A percentile compares a stretch with the other conserved stretches of the same genome.
Evolutionary conservation across 495 filamentous ascomycete species (phyloP).

Genomic region (Glutinoglossum americanum): DNA sequence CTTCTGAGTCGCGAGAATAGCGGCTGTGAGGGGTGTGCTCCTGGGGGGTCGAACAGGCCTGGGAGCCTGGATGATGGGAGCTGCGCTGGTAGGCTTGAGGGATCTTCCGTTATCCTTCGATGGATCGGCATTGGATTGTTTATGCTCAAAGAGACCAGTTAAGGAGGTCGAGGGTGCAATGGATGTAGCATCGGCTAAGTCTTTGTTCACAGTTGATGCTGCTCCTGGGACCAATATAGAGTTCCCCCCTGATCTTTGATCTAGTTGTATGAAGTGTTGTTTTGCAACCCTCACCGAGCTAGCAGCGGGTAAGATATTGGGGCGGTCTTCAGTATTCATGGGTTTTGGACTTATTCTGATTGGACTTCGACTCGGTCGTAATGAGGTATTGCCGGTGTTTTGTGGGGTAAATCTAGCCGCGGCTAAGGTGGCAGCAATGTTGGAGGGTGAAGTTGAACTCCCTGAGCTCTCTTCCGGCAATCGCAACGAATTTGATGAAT

Average conservation of each 20-base stretch:
- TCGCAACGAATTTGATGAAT: background rate
- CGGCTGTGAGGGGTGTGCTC: background rate
- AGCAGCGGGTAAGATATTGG: background rate
- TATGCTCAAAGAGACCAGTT: background rate
- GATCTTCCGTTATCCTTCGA: background rate
- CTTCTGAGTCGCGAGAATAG: background rate
- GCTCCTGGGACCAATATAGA: background rate
- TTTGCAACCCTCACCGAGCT: background rate
- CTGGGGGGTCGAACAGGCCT: slow-evolving; percentile 7
- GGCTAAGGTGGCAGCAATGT: slow-evolving; percentile 1
- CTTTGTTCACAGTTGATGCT: background rate
- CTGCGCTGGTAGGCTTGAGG: background rate
- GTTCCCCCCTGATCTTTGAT: background rate
- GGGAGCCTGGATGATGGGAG: slow-evolving; percentile 5
- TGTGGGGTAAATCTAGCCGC: background rate
- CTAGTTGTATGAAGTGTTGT: background rate
- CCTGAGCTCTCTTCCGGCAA: background rate
- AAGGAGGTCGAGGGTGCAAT: background rate
- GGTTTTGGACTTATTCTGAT: background rate
- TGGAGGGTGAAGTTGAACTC: background rate
- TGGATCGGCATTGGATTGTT: background rate
- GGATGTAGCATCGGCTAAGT: background rate
- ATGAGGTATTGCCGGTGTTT: background rate
- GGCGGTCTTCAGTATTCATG: background rate
- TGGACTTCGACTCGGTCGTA: background rate